Base-by-base conservation (phyloP, 2,329 filamentous ascomycete genomes). In the Ophiostoma quercus region DNA sequence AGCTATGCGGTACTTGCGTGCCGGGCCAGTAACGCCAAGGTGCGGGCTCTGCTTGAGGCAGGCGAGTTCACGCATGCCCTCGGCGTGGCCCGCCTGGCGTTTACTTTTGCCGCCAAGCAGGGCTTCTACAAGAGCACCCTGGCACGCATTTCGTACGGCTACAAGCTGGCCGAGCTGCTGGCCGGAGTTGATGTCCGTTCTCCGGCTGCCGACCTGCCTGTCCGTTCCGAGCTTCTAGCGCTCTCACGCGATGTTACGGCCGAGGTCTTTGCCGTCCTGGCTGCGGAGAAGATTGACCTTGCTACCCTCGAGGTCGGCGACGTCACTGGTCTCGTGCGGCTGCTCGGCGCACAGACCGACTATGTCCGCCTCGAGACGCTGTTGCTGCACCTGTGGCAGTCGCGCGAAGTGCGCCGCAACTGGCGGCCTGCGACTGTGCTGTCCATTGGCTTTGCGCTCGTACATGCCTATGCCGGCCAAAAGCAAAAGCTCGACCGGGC, bases 301-400 rank as follows among this genome's bases (percentile, higher is more conserved):
- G 75, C 79, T 16, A 77, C 79, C 11, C 73, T 85, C 19, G 77
- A 78, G 25, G 79, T 82, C 68, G 77, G 79, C 41, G 82, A 84
- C 51, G 75, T 85, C 0, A 79, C 79, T 22, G 79, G 80, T 8
- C 77, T 84, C 1, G 78, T 83, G 37, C 78, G 79, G 11, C 76
- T 85, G 3, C 78, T 85, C 1, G 83, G 82, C 39, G 79, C 81
- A 32, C 82, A 84, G 70, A 74, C 78, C 70, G 82, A 84, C 74
- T 83, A 79, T 71, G 75, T 76, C 25, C 81, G 83, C 67, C 79
- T 84, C 12, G 82, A 84, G 73, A 74, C 76, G 74, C 71, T 78
- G 29, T 74, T 79, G 32, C 74, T 75, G 19, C 74, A 73, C 8
- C 75, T 79, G 65, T 79, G 77, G 77, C 74, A 73, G 66, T 78